A percentile compares a stretch with the other conserved stretches of the same genome.
Evolutionary conservation across 768 basidiomycete species (phyloP).

Genomic region (Rhodotorula paludigena): DNA sequence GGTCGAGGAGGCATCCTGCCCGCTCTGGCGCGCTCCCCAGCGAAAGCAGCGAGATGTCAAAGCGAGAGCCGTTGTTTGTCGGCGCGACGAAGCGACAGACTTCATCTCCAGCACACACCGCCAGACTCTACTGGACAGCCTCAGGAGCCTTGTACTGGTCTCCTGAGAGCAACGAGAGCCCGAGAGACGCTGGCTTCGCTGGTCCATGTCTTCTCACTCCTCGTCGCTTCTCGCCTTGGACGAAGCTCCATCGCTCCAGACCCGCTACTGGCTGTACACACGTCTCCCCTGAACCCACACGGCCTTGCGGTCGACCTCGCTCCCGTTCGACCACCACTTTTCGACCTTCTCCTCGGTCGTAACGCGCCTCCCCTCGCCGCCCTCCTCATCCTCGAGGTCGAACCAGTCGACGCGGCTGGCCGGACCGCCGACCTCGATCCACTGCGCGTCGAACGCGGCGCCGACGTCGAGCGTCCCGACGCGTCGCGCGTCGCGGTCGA

Average conservation of each 20-base stretch:
- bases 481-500: slow-evolving; percentile 45
- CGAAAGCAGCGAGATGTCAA: too few species aligned
- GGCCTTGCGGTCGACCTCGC: slow-evolving; percentile 58
- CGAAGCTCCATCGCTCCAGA: not conserved
- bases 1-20: not conserved
- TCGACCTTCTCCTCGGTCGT: slow-evolving; percentile 44
- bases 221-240: too few species aligned
- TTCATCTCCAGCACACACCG: too few species aligned
- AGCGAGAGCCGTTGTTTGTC: too few species aligned
- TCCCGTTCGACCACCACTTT: slow-evolving; percentile 86
- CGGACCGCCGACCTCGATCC: slow-evolving; percentile 43
- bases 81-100: too few species aligned
- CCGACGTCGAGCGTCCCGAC: slow-evolving; percentile 44
- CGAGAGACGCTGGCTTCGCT: not conserved
- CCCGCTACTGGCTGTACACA: slow-evolving; percentile 11
- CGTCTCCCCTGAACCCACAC: slow-evolving; percentile 60
- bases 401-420: slow-evolving; percentile 56
- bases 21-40: too few species aligned
- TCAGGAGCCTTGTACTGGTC: too few species aligned
- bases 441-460: slow-evolving; percentile 46
- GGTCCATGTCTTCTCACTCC: too few species aligned
- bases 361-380: slow-evolving; percentile 31
- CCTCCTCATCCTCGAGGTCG: slow-evolving; percentile 49
- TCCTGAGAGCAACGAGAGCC: too few species aligned
- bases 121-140: too few species aligned